Percentiles rank a stretch among this genome's conserved stretches.
These are phyloP conservation scores for Lumnitzera racemosa DNA, from an alignment of 345 rosid genomes.

Conservation along the genomic window DNA sequence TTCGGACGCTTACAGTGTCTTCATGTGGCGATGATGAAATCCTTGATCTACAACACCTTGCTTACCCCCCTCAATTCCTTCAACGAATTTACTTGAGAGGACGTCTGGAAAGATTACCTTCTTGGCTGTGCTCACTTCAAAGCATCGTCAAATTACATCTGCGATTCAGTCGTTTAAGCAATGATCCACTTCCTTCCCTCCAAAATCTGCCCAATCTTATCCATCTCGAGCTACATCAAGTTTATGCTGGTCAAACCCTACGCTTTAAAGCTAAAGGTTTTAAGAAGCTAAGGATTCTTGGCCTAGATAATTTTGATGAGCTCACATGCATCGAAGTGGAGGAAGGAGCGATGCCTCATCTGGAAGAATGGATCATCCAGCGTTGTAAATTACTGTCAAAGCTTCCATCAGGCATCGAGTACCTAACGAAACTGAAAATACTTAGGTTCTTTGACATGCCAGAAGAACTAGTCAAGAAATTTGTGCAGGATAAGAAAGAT, in stretches of 20 bases:
- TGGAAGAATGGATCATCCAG: constrained; percentile 21
- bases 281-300: constrained; percentile 22
- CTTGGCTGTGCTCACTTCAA: constrained; percentile 20
- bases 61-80: constrained; percentile 25
- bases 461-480: constrained; percentile 17
- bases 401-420: constrained; percentile 24
- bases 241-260: constrained; percentile 16
- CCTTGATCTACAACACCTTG: constrained; percentile 21
- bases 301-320: constrained; percentile 25
- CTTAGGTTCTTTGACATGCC: constrained; percentile 27
- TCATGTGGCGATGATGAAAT: constrained; percentile 20
- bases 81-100: constrained; percentile 26
- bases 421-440: constrained; percentile 20
- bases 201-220: constrained; percentile 26
- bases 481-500: constrained; percentile 7
- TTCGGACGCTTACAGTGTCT: constrained; percentile 23
- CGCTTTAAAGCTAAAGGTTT: constrained; percentile 21
- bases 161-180: constrained; percentile 20
- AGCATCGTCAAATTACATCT: constrained; percentile 21
- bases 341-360: constrained; percentile 20
- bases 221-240: constrained; percentile 27
- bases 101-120: constrained; percentile 18
- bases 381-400: constrained; percentile 18
- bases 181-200: constrained; percentile 26
- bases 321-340: constrained; percentile 18